Evolutionary conservation across 2,329 filamentous ascomycete genomes (phyloP).

Genomic region (Alternaria triticina): DNA sequence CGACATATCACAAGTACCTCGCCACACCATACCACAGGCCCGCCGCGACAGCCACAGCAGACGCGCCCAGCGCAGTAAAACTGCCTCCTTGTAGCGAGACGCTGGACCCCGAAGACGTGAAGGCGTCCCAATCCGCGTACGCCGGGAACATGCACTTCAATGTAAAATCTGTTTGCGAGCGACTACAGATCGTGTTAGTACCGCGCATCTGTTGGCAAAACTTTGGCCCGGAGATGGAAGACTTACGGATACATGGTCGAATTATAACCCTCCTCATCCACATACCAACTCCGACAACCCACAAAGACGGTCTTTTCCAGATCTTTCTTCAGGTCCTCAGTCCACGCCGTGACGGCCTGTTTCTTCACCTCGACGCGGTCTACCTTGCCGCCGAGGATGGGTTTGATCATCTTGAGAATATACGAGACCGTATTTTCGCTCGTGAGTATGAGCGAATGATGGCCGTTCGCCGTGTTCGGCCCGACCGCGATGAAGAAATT

Average conservation of each 20-base stretch:
- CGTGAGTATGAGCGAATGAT: background rate
- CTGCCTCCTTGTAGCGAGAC: background rate
- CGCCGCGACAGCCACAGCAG: background rate
- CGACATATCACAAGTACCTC: background rate
- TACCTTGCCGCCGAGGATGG: background rate
- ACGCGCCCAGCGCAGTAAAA: background rate
- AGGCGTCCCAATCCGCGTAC: background rate
- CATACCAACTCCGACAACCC: background rate
- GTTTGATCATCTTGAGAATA: background rate
- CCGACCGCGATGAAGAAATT: background rate
- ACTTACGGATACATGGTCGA: background rate
- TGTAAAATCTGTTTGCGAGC: background rate
- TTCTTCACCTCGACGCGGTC: background rate
- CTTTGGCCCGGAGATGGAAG: fast-evolving
- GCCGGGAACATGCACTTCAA: background rate
- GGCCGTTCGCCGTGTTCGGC: background rate
- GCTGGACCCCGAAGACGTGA: background rate
- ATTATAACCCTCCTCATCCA: background rate
- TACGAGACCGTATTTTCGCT: background rate
- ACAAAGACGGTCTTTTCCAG: background rate
- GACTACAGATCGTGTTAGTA: background rate
- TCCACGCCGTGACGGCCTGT: background rate
- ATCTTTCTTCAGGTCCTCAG: background rate
- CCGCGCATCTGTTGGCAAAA: background rate
- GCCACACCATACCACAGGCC: background rate